These are phyloP conservation scores for Suillus alpinus DNA, from an alignment of 768 basidiomycete species.

Conservation along the genomic window DNA sequence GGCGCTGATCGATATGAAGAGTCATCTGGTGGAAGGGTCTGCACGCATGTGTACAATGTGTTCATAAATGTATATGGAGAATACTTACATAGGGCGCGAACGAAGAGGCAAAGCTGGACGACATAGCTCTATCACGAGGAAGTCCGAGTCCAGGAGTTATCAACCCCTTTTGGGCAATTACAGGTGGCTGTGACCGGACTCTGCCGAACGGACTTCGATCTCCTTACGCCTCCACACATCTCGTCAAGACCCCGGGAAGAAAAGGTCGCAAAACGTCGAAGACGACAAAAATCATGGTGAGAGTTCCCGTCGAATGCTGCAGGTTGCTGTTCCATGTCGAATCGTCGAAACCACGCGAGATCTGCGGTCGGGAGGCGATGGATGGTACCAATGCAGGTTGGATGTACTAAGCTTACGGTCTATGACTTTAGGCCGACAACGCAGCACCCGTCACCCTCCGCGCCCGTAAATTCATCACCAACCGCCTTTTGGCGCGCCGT, in stretches of 20 bases:
- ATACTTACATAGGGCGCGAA: slow-evolving; percentile 59
- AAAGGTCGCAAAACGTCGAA: slow-evolving; percentile 19
- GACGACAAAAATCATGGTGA: slow-evolving; percentile 36
- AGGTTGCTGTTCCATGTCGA: slow-evolving; percentile 8
- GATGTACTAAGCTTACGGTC: slow-evolving; percentile 24
- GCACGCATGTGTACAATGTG: slow-evolving; percentile 4
- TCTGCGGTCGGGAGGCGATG: slow-evolving; percentile 15
- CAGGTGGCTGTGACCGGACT: slow-evolving; percentile 37
- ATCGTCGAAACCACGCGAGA: slow-evolving; percentile 8
- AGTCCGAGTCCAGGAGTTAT: not conserved
- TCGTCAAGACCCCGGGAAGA: slow-evolving; percentile 28
- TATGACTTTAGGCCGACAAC: slow-evolving; percentile 59
- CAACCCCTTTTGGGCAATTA: slow-evolving; percentile 1
- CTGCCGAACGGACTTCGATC: slow-evolving; percentile 40
- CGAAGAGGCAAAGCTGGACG: slow-evolving; percentile 45
- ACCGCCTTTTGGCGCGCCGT: slow-evolving; percentile 92
- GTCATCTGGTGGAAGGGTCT: slow-evolving; percentile 64
- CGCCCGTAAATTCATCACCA: slow-evolving; percentile 99
- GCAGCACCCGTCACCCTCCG: slow-evolving; percentile 91
- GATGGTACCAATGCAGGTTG: slow-evolving; percentile 20
- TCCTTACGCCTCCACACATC: slow-evolving; percentile 11
- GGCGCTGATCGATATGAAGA: slow-evolving; percentile 26
- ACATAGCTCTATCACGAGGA: slow-evolving; percentile 2
- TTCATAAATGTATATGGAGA: not conserved
- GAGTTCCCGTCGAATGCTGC: slow-evolving; percentile 19